Evolutionary conservation across 164 flowering plant species (phyloP).

Genomic region (Umbellularia californica): DNA sequence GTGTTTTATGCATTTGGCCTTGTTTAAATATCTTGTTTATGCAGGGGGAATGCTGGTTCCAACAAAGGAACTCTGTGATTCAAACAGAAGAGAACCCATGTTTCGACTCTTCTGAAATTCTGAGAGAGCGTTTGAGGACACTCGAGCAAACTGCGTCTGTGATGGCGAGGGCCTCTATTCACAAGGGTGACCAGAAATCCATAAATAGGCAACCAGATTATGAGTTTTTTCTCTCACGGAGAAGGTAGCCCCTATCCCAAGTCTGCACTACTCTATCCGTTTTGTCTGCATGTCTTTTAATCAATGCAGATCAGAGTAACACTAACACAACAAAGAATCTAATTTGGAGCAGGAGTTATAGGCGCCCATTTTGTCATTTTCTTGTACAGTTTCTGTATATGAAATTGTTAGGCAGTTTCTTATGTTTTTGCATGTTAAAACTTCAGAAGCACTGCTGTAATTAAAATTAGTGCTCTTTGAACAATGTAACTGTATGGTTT

Average conservation of each 20-base stretch:
- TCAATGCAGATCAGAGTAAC: conserved; percentile 3
- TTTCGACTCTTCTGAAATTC: conserved; percentile 25
- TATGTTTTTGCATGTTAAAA: not conserved
- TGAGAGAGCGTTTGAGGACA: conserved; percentile 49
- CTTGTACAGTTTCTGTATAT: conserved; percentile 18
- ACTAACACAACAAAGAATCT: not conserved
- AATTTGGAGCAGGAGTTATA: conserved; percentile 4
- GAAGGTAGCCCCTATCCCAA: conserved; percentile 15
- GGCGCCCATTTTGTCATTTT: not conserved
- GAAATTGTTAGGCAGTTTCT: not conserved
- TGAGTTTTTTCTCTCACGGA: conserved; percentile 60
- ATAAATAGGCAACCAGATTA: conserved; percentile 56
- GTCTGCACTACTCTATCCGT: not conserved
- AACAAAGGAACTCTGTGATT: conserved; percentile 19
- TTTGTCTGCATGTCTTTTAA: not conserved
- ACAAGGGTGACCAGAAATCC: conserved; percentile 28
- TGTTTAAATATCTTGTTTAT: not conserved
- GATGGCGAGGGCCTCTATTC: conserved; percentile 56
- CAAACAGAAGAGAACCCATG: conserved; percentile 6
- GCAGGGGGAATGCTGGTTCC: conserved; percentile 76
- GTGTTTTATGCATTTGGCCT: not conserved
- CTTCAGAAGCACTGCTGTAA: conserved; percentile 7
- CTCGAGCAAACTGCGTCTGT: conserved; percentile 50
- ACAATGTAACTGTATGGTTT: not conserved
- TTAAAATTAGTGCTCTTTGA: not conserved